Percentiles rank a stretch among this genome's conserved stretches.
Conservation (phyloP, 495 filamentous ascomycete genomes). For the Trichoderma virens region DNA sequence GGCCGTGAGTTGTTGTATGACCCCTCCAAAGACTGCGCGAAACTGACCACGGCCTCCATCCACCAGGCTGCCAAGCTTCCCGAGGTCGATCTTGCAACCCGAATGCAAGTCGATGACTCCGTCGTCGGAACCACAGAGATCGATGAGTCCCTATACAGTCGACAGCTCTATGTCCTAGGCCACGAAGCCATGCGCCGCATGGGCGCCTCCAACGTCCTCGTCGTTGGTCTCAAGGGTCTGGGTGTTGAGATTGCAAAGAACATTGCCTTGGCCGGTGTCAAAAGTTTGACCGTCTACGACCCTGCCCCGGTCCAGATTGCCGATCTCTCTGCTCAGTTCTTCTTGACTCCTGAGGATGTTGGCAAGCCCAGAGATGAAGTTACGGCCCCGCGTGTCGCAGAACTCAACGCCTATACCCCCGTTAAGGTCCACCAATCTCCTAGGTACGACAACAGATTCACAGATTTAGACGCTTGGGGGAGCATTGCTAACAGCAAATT, state of each 20-base stretch:
- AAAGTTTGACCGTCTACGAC: conserved; percentile 76
- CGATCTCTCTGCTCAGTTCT: conserved; percentile 94
- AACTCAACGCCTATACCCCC: conserved; percentile 94
- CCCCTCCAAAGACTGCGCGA: background rate
- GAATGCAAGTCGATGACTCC: conserved; percentile 76
- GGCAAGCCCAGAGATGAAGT: conserved; percentile 84
- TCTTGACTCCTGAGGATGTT: conserved; percentile 79
- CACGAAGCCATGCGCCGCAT: conserved; percentile 99
- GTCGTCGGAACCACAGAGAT: conserved; percentile 55
- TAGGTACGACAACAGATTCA: conserved; percentile 21
- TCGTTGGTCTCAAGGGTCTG: conserved; percentile 85
- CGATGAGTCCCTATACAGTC: conserved; percentile 95
- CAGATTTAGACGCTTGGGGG: background rate
- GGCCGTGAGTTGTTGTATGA: conserved; percentile 53
- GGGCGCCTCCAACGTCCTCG: conserved; percentile 89
- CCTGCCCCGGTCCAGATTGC: conserved; percentile 71
- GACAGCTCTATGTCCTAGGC: conserved; percentile 95
- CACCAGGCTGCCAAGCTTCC: conserved; percentile 34
- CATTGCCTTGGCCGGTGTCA: conserved; percentile 89
- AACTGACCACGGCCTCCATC: conserved; percentile 15
- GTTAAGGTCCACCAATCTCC: conserved; percentile 62
- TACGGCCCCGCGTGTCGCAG: conserved; percentile 81
- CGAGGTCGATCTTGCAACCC: conserved; percentile 57
- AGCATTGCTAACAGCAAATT: conserved; percentile 16
- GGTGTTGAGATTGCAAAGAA: conserved; percentile 99